phyloP scores from a whole-genome alignment of 768 basidiomycete species.

The Cyclocybe aegerita region DNA sequence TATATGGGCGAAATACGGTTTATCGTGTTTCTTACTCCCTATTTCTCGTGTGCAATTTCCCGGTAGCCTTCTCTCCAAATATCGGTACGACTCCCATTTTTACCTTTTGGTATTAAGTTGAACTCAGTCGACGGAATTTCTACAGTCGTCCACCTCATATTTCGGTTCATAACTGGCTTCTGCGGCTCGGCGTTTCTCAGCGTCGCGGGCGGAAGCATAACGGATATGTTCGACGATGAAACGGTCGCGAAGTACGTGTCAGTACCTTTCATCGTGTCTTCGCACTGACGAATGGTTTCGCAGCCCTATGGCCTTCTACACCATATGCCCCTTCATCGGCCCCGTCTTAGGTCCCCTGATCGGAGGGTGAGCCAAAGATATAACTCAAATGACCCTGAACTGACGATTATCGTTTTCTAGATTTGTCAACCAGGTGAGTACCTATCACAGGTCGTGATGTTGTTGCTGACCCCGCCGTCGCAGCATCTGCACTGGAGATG shows the following conservation, averaged over 20 bases:
- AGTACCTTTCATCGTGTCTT: background rate
- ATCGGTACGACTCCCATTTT: conserved; percentile 40
- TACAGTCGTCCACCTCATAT: conserved; percentile 58
- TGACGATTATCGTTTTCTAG: conserved; percentile 20
- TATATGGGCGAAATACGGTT: conserved; percentile 64
- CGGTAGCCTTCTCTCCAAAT: conserved; percentile 72
- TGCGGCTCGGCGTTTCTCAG: conserved; percentile 57
- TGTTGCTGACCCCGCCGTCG: background rate
- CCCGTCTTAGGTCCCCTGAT: conserved; percentile 58
- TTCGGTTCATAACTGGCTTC: conserved; percentile 54
- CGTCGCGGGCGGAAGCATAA: conserved; percentile 55
- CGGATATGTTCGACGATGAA: conserved; percentile 55
- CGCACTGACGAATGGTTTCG: background rate
- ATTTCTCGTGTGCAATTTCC: conserved; percentile 66
- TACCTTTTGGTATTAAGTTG: background rate
- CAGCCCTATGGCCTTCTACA: conserved; percentile 56
- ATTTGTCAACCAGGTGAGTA: conserved; percentile 68
- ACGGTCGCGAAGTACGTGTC: conserved; percentile 57
- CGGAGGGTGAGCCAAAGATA: conserved; percentile 42
- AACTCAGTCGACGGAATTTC: background rate
- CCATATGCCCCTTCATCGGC: conserved; percentile 51
- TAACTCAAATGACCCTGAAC: background rate
- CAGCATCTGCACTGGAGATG: conserved; percentile 68
- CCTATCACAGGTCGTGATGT: too few relatives aligned
- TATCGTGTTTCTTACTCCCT: conserved; percentile 60